Evolutionary conservation across 2,329 filamentous ascomycete species (phyloP).

Genomic region (Fusarium longipes): DNA sequence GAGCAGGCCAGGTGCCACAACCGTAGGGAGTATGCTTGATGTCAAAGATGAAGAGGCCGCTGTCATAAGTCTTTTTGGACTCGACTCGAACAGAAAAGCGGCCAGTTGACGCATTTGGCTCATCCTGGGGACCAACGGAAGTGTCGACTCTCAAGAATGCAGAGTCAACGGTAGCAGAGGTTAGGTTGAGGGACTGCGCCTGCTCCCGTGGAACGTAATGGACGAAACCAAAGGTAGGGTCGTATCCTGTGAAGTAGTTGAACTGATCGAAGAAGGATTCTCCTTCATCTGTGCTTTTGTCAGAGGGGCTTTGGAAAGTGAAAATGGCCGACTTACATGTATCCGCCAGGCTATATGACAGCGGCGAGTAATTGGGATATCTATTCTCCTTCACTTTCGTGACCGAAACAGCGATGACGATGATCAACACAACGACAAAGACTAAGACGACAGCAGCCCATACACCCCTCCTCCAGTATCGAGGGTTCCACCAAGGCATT

Average conservation of each 20-base stretch:
- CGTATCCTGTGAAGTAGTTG: conserved; percentile 63
- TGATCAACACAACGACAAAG: conserved; percentile 58
- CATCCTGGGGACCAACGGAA: conserved; percentile 59
- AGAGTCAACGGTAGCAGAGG: conserved; percentile 64
- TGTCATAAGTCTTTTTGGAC: conserved; percentile 69
- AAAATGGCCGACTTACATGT: conserved; percentile 55
- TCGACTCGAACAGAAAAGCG: conserved; percentile 72
- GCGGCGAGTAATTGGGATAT: conserved; percentile 61
- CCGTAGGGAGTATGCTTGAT: conserved; percentile 71
- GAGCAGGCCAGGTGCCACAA: conserved; percentile 72
- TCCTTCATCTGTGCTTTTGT: conserved; percentile 56
- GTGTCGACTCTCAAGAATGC: conserved; percentile 72
- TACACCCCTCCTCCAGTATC: conserved; percentile 64
- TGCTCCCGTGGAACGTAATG: conserved; percentile 62
- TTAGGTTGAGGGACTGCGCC: conserved; percentile 66
- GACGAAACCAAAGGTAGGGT: conserved; percentile 63
- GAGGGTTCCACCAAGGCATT: conserved; percentile 59
- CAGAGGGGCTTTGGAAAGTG: background rate
- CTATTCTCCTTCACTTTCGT: conserved; percentile 53
- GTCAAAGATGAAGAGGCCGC: conserved; percentile 76
- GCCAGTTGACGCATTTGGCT: conserved; percentile 66
- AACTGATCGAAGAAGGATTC: conserved; percentile 66
- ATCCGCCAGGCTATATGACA: conserved; percentile 62
- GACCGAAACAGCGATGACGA: conserved; percentile 61
- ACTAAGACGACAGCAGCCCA: conserved; percentile 58